phyloP scores from a whole-genome alignment of 495 filamentous ascomycete species.

The Xylaria palmicola region DNA sequence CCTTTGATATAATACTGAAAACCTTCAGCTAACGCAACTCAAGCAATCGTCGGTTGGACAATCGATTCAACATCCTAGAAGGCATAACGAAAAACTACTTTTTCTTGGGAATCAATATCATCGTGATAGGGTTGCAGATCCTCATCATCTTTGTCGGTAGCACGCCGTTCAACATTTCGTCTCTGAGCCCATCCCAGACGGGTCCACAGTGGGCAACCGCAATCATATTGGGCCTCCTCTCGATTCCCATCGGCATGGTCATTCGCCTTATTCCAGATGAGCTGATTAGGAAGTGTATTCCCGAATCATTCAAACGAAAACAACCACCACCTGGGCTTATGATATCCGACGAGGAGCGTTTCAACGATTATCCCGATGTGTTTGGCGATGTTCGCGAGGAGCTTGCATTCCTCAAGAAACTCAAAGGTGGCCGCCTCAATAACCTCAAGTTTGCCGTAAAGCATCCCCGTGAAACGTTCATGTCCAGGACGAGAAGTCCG shows the following conservation, averaged over 20 bases:
- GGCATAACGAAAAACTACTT: constrained; percentile 74
- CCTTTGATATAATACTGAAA: not conserved
- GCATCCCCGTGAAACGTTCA: constrained; percentile 71
- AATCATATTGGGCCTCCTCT: constrained; percentile 66
- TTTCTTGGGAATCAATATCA: constrained; percentile 76
- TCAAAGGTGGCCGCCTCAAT: constrained; percentile 88
- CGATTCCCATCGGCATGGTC: constrained; percentile 70
- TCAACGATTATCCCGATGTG: constrained; percentile 68
- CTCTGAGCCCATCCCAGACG: constrained; percentile 42
- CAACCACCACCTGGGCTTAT: constrained; percentile 46
- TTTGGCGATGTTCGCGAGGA: constrained; percentile 76
- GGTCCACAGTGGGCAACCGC: constrained; percentile 75
- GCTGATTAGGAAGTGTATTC: constrained; percentile 63
- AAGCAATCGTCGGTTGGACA: constrained; percentile 82
- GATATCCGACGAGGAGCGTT: constrained; percentile 72
- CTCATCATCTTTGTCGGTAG: constrained; percentile 79
- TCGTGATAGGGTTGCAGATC: constrained; percentile 79
- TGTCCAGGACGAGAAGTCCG: constrained; percentile 70
- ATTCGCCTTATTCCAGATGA: constrained; percentile 61
- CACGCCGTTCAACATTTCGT: constrained; percentile 69
- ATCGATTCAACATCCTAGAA: constrained; percentile 87
- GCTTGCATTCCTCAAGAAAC: constrained; percentile 80
- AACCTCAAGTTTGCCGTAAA: constrained; percentile 81
- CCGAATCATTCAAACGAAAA: constrained; percentile 67
- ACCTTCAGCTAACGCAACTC: constrained; percentile 29